Evolutionary conservation across 202 grass and related monocot genomes (phyloP), one percentile per base, ranked within the genome.

Genomic region (Cymbopogon flexuosus): DNA sequence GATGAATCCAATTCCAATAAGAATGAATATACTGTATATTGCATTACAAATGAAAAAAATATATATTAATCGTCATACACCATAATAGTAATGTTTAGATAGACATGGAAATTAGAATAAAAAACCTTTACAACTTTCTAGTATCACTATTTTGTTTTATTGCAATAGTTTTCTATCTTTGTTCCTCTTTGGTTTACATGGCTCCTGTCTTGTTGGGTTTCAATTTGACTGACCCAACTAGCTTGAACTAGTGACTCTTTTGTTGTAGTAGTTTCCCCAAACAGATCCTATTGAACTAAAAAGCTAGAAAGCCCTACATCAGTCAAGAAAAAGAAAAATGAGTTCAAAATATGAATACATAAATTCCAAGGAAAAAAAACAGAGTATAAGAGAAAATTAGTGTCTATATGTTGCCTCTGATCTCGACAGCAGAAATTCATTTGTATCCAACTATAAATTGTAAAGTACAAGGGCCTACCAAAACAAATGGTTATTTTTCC

Each of bases 1-100:
- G 22, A n/a, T 45, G 36, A 58, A 87, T 65, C 24, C 59, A 83
- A 66, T 70, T 78, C 43, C 56, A 47, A 77, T 42, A 60, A 57
- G n/a, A 30, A 33, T 0, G 70, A 71, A 30, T 23, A 78, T 73
- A 21, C 47, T 74, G 73, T 68, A 52, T 62, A 68, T 54, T 5
- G 3, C 60, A 73, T 23, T 73, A 58, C 18, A 70, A 59, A 51
- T 42, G 51, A 49, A 41, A 41, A 41, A 41, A 3, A 5, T 41
- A 54, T 77, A 1, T 10, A 54, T 77, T 39, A 51, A 79, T 51
- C 16, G 22, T 47, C 21, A 49, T 65, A 51, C 41, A 65, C 0
- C 16, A 66, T 52, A 23, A 35, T 51, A 24, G 21, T 15, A 70
- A 12, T 33, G 24, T 33, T 72, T 52, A 27, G 3, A 72, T 72